Evolutionary conservation across 495 filamentous ascomycete genomes (phyloP), one percentile per base, ranked within the genome.

Genomic region (Penicillium chermesinum): DNA sequence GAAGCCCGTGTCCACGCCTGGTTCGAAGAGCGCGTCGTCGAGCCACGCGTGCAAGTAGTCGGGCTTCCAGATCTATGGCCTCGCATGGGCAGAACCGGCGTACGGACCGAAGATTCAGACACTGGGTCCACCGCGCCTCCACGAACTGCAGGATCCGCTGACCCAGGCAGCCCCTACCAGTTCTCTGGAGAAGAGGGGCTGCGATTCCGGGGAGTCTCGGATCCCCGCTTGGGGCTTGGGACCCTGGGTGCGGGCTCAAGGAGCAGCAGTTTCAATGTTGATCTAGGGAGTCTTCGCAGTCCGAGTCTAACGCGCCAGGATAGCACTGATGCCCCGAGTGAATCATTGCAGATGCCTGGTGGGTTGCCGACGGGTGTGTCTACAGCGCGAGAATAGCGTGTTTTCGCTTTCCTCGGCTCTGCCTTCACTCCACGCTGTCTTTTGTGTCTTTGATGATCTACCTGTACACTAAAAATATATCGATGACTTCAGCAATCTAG

Each of bases 1-100:
- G 93, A 98, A 66, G 83, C 84, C 4, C 79, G 91, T 7, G 77
- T 98, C 6, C 93, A 97, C 62, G 82, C 85, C 19, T 98, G 93
- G 93, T 96, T 98, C 55, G 93, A 98, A 62, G 93, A 97, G 59
- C 82, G 93, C 22, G 89, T 87, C 45, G 93, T 98, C 2, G 93
- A 97, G 69, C 93, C 93, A 8, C 78, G 89, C 18, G 95, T 98
- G 50, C 93, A 98, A 61, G 89, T 97, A 44, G 91, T 98, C 32
- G 89, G 87, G 7, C 70, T 98, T 19, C 93, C 93, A 6, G 93
- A 88, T 61, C 69, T 98, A 45, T 98, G 93, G 93, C 93, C 94
- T 7, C 72, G 94, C 41, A 97, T 74, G 72, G 71, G 72, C 15
- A 46, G 71, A 20, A 75, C 72, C 18, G 70, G 71, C 7, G 70